phyloP scores from a whole-genome alignment of 179 eudicot genomes.

The Heliamphora pulchella region DNA sequence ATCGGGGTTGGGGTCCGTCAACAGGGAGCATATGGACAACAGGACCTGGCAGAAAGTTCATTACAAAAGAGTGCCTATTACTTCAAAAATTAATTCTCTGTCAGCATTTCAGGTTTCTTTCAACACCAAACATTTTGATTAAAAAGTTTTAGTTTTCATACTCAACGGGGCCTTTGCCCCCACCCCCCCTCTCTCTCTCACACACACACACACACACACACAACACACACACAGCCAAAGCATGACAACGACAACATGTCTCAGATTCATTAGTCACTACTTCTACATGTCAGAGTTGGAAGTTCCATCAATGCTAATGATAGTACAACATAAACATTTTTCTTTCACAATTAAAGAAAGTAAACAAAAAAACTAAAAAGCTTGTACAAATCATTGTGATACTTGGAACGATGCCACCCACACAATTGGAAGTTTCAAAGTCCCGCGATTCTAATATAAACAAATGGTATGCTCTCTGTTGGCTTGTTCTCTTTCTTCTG shows the following conservation, averaged over 20 bases:
- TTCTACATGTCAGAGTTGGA: background rate
- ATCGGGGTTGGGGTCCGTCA: conserved; percentile 22
- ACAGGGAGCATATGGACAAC: conserved; percentile 19
- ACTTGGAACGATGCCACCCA: background rate
- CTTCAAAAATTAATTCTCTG: too few relatives aligned
- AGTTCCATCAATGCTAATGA: background rate
- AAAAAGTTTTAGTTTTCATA: too few relatives aligned
- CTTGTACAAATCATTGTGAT: conserved; percentile 1
- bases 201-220: background rate
- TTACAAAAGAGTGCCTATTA: background rate
- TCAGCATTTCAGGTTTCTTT: background rate
- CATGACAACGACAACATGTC: background rate
- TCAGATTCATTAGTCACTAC: background rate
- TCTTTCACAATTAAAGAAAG: background rate
- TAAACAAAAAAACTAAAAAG: background rate
- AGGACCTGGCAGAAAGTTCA: conserved; percentile 15
- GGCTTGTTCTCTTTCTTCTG: too few relatives aligned
- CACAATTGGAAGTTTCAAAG: background rate
- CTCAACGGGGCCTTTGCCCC: background rate
- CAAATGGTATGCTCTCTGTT: too few relatives aligned
- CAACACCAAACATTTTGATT: background rate
- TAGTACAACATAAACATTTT: too few relatives aligned
- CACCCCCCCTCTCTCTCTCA: background rate
- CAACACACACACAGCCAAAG: background rate
- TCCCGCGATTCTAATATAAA: background rate